Evolutionary conservation across 371 early-diverging fungal species (phyloP), one percentile per base, ranked within the genome.

Genomic region (Haplosporangium sp.): DNA sequence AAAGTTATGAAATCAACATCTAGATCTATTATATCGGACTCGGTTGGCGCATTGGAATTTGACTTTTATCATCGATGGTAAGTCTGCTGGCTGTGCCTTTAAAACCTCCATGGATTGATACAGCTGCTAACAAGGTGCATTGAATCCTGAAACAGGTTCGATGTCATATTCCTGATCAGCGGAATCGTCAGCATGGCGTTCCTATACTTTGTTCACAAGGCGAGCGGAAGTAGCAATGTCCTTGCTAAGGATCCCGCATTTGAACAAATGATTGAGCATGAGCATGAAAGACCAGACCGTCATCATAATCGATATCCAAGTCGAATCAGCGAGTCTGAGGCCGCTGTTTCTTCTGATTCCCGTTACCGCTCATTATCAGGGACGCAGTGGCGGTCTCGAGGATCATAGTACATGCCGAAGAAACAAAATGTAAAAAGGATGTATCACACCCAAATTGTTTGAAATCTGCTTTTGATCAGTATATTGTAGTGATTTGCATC

Each of bases 61-160:
- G 86, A 93, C 74, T 96, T 94, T 76, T 98, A 96, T 77, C 87
- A 91, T 61, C 92, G 89, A 38, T 98, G 98, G 98, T 69, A 65
- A 29, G 29, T 29, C 29, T 29, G 4, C 29, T 29, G 29, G 4
- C 29, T 29, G 29, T 20, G 55, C 54, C 2, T 9, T 23, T n/a
- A 23, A 29, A 37, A 29, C 2, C 23, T 52, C n/a, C 41, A 54
- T 62, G 47, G 4, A 29, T 29, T 29, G 29, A 29, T 29, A 29
- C 29, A 29, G 29, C 29, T 29, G 37, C 38, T 60, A 36, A 41
- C 52, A 21, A 5, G 14, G 23, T 38, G 47, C 14, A 13, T 23
- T 48, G 54, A 45, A 45, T 38, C n/a, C 50, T 48, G 18, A 64
- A 29, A 29, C 29, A 74, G 75, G 75, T 96, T 96, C 66, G 98